Conservation (phyloP, 1,139 yeast genomes). For the Sugiyamaella castrensis region DNA sequence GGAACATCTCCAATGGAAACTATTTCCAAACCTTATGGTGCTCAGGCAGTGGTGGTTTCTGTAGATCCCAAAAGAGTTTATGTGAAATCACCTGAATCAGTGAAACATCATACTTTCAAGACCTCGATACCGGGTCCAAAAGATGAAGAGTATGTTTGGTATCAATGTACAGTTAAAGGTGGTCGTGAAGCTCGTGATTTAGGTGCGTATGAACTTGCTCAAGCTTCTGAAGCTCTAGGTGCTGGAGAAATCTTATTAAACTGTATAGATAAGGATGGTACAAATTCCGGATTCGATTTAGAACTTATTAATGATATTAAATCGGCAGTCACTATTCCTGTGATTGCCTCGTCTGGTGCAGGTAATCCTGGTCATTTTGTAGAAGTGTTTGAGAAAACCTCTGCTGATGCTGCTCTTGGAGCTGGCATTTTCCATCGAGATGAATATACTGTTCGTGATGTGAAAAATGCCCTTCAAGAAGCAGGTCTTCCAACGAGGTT, state of each 20-base stretch:
- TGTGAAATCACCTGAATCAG: constrained; percentile 56
- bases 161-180: constrained; percentile 93
- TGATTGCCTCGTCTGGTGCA: constrained; percentile 96
- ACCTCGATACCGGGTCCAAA: constrained; percentile 67
- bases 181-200: constrained; percentile 87
- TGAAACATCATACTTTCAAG: constrained; percentile 58
- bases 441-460: constrained; percentile 82
- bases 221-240: constrained; percentile 89
- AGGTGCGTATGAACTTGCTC: constrained; percentile 86
- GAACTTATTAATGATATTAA: constrained; percentile 80
- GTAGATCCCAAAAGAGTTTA: constrained; percentile 92
- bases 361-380: constrained; percentile 87
- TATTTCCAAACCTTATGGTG: constrained; percentile 86
- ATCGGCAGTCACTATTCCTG: constrained; percentile 75
- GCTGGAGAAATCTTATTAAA: constrained; percentile 92
- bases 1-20: constrained; percentile 89
- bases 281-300: constrained; percentile 86
- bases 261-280: constrained; percentile 95
- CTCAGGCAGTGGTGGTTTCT: constrained; percentile 94
- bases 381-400: constrained; percentile 76
- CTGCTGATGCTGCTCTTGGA: constrained; percentile 94
- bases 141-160: constrained; percentile 86
- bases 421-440: constrained; percentile 98
- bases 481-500: constrained; percentile 10
- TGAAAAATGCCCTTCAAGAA: constrained; percentile 55